phyloP scores from a whole-genome alignment of 352 stramenopile species.

The Salisapilia sapeloensis region DNA sequence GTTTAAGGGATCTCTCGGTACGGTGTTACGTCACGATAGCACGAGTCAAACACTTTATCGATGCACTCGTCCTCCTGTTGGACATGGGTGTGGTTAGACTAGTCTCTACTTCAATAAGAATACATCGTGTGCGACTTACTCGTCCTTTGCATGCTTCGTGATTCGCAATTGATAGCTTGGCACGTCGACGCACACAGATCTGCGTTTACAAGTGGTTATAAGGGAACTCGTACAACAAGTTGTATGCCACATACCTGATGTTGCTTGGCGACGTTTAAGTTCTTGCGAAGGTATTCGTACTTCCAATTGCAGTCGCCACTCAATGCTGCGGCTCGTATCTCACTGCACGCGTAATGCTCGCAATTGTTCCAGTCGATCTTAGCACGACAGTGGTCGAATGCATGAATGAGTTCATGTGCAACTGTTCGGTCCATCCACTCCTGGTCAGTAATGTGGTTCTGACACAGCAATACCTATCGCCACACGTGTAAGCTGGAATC shows the following conservation, averaged over 20 bases:
- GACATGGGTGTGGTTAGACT: background rate
- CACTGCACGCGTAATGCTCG: slow-evolving; percentile 85
- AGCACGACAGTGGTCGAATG: slow-evolving; percentile 85
- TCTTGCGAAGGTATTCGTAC: slow-evolving; percentile 84
- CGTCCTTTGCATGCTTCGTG: slow-evolving; percentile 53
- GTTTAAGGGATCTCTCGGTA: slow-evolving; percentile 72
- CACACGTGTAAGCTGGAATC: background rate
- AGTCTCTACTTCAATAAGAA: slow-evolving; percentile 5
- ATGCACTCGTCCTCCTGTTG: slow-evolving; percentile 67
- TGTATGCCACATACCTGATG: slow-evolving; percentile 37
- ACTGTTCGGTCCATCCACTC: slow-evolving; percentile 87
- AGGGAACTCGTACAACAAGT: background rate
- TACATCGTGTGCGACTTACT: too few species aligned
- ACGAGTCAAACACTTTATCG: slow-evolving; percentile 69
- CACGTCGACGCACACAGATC: slow-evolving; percentile 79
- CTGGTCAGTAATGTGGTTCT: slow-evolving; percentile 84
- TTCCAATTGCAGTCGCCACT: slow-evolving; percentile 86
- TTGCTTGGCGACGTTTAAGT: slow-evolving; percentile 81
- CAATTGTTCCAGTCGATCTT: slow-evolving; percentile 89
- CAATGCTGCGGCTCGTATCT: slow-evolving; percentile 67
- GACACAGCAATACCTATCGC: slow-evolving; percentile 62
- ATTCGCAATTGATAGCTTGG: slow-evolving; percentile 67
- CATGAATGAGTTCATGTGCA: slow-evolving; percentile 87
- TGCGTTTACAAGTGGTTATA: slow-evolving; percentile 4
- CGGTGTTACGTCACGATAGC: slow-evolving; percentile 71